Evolutionary conservation across 2,329 filamentous ascomycete genomes (phyloP).

Genomic region (Talaromyces rugulosus): DNA sequence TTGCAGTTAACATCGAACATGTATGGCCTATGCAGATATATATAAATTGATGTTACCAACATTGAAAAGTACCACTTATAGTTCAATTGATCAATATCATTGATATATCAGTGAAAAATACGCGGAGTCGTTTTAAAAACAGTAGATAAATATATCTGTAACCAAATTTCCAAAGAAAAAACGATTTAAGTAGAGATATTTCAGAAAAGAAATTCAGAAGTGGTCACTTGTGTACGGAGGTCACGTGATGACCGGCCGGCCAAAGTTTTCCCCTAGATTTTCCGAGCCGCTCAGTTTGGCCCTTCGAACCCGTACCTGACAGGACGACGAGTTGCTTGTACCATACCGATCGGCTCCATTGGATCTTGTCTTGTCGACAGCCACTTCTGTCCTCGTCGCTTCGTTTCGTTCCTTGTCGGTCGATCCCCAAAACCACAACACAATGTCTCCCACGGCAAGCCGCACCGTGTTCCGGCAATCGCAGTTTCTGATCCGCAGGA

Average conservation of each 20-base stretch:
- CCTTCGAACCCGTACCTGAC: conserved; percentile 30
- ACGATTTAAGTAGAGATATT: background rate
- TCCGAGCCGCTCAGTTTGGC: conserved; percentile 35
- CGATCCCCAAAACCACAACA: conserved; percentile 20
- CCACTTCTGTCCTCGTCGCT: conserved; percentile 23
- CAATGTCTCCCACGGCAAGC: conserved; percentile 41
- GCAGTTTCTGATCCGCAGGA: conserved; percentile 43
- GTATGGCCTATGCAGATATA: no score
- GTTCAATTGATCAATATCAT: background rate
- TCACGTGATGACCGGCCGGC: conserved; percentile 12
- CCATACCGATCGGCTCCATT: conserved; percentile 33
- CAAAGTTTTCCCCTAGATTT: conserved; percentile 35
- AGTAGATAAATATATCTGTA: background rate
- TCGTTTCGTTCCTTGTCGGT: conserved; percentile 21
- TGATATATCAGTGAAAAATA: background rate
- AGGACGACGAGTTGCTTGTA: conserved; percentile 22
- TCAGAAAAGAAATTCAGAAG: background rate
- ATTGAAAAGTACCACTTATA: no score
- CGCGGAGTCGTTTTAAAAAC: background rate
- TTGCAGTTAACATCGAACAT: no score
- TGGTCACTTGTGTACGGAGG: background rate
- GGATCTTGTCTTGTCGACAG: conserved; percentile 28
- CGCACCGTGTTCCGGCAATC: conserved; percentile 45
- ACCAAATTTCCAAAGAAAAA: background rate
- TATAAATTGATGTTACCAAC: no score